Base-by-base conservation (phyloP, 2,329 filamentous ascomycete species). In the Fusarium pilosicola region DNA sequence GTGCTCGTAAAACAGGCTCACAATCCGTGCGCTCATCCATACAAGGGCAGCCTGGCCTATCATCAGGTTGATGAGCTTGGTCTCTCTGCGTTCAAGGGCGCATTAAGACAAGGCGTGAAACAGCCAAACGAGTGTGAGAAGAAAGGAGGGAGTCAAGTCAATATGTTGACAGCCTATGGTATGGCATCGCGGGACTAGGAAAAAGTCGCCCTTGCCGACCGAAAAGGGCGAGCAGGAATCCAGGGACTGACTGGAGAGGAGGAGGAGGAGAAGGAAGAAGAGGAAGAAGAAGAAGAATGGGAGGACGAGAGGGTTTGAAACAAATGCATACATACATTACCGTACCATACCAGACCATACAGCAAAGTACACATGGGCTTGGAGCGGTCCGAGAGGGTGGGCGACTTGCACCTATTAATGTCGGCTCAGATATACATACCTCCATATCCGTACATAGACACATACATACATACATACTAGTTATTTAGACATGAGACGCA, bases 391-490 rank as follows among this genome's bases (percentile, higher is more conserved):
- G 45, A 66, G 70, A 66, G 76, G 66, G 74, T 71, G 76, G 76
- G 70, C 70, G 73, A 57, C 66, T 72, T 62, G 68, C 70, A 76
- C 75, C 76, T 78, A 77, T 78, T 78, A 78, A 78, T 77, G 75
- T 73, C 69, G 49, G 75, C 70, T 73, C 70, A 71, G 45, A 48
- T 28, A 41, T 41, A 48, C 45, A 48, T 48, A 48, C 45, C 44
- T 42, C 17, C 41, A n/a, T 15, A 42, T 36, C 32, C 32, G 32
- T 34, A 36, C 34, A 36, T 42, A 42, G 39, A 42, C 22, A 42
- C 14, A 24, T 7, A 41, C 13, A 7, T 22, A 42, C 14, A 24
- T 10, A 41, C 13, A 5, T 14, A 42, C 14, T 34, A 7, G 32
- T 34, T 34, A 42, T 22, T 22, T 28, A 66, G 68, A 76, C 68